phyloP scores from a whole-genome alignment of 768 basidiomycete species.

The Amyloporia xantha region DNA sequence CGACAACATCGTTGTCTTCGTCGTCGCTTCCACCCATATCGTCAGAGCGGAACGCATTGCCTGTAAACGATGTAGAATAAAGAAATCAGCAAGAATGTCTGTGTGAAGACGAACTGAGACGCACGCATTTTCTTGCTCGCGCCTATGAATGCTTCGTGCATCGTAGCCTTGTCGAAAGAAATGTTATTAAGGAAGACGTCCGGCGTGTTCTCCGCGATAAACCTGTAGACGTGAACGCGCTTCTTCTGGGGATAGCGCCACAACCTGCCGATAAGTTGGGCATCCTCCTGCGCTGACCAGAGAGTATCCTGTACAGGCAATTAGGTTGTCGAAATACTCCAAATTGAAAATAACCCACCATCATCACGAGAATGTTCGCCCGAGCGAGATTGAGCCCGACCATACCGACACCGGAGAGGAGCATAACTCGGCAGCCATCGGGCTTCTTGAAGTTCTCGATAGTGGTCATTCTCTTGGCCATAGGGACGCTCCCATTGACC shows the following conservation, averaged over 20 bases:
- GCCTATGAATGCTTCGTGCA: neutral
- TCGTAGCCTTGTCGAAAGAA: neutral
- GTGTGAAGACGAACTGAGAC: neutral
- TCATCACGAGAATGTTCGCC: neutral
- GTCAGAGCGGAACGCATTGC: neutral
- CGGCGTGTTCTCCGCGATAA: neutral
- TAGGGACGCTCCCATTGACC: neutral
- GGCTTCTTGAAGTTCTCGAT: neutral
- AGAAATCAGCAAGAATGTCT: too few species aligned
- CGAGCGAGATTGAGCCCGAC: too few species aligned
- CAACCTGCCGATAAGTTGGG: neutral
- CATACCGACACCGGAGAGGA: neutral
- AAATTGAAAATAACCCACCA: neutral
- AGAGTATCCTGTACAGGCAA: neutral
- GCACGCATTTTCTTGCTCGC: neutral
- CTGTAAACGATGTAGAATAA: neutral
- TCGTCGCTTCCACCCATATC: neutral
- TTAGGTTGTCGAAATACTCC: neutral
- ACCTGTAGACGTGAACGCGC: neutral
- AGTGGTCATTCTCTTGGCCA: neutral
- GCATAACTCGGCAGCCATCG: neutral
- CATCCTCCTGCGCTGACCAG: neutral
- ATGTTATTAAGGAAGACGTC: neutral
- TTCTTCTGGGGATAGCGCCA: conserved; percentile 1
- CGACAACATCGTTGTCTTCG: neutral